Evolutionary conservation across 2,329 filamentous ascomycete species (phyloP).

Genomic region (Chaetothyriales sp.): DNA sequence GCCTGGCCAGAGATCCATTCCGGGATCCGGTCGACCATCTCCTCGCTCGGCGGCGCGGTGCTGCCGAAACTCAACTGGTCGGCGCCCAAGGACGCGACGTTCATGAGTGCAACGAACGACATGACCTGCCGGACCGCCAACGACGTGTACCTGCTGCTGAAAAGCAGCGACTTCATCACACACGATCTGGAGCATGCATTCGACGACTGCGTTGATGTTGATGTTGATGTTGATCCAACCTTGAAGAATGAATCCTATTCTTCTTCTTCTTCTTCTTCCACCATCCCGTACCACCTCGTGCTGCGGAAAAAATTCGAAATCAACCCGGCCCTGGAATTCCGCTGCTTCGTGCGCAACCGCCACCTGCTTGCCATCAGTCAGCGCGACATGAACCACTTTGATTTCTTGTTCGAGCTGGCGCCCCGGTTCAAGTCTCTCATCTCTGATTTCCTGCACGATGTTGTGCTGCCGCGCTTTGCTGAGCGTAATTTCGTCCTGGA

Average conservation of each 20-base stretch:
- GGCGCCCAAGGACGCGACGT: slow-evolving; percentile 85
- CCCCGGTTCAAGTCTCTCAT: slow-evolving; percentile 54
- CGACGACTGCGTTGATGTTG: slow-evolving; percentile 45
- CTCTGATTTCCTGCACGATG: slow-evolving; percentile 59
- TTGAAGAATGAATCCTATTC: too few species aligned
- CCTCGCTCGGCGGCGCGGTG: slow-evolving; percentile 68
- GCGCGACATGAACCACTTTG: slow-evolving; percentile 78
- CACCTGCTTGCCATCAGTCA: slow-evolving; percentile 72
- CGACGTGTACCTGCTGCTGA: slow-evolving; percentile 85
- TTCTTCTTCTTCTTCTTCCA: too few species aligned
- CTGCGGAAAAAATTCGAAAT: slow-evolving; percentile 77
- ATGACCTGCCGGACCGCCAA: slow-evolving; percentile 79
- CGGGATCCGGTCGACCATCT: slow-evolving; percentile 60
- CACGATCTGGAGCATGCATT: slow-evolving; percentile 92
- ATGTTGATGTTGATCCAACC: too few species aligned
- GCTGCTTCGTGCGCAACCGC: slow-evolving; percentile 80
- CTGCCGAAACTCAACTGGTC: slow-evolving; percentile 97
- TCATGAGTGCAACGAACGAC: slow-evolving; percentile 76
- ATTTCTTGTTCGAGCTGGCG: slow-evolving; percentile 58
- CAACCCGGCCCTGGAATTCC: slow-evolving; percentile 83
- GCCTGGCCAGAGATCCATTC: slow-evolving; percentile 58
- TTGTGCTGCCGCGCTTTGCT: slow-evolving; percentile 51
- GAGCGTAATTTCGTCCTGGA: slow-evolving; percentile 80
- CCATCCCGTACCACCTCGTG: slow-evolving; percentile 62
- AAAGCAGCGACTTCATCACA: slow-evolving; percentile 85